Evolutionary conservation across 2,329 filamentous ascomycete species (phyloP).

Genomic region (Talaromyces sp.): DNA sequence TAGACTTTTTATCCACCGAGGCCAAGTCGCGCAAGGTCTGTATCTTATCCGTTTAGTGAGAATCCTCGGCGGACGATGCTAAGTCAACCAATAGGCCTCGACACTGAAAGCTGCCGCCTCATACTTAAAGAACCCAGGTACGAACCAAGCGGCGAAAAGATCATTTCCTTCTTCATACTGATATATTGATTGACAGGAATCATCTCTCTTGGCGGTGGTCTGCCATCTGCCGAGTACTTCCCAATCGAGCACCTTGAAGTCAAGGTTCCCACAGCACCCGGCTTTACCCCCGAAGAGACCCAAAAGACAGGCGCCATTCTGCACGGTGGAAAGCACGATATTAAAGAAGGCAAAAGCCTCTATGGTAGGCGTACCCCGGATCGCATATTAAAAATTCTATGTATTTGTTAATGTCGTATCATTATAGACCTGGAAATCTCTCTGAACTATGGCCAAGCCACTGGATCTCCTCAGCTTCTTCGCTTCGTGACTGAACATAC

Average conservation of each 20-base stretch:
- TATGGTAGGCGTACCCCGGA: constrained; percentile 43
- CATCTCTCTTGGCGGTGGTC: constrained; percentile 88
- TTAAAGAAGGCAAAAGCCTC: constrained; percentile 62
- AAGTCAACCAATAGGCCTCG: constrained; percentile 54
- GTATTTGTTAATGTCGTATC: background rate
- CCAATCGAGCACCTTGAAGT: constrained; percentile 80
- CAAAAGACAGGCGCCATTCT: constrained; percentile 62
- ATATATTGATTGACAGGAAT: constrained; percentile 52
- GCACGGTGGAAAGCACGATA: constrained; percentile 81
- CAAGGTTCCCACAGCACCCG: constrained; percentile 69
- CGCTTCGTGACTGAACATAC: constrained; percentile 94
- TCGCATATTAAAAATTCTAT: background rate
- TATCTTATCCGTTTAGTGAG: background rate
- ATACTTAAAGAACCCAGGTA: constrained; percentile 73
- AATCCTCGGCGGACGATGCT: background rate
- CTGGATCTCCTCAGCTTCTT: constrained; percentile 82
- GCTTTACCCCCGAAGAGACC: constrained; percentile 72
- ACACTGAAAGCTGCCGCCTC: constrained; percentile 82
- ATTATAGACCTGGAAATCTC: constrained; percentile 75
- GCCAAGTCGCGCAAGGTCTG: constrained; percentile 53
- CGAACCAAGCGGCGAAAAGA: background rate
- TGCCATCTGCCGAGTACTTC: constrained; percentile 88
- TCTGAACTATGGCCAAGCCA: constrained; percentile 90
- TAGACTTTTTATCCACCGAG: constrained; percentile 64
- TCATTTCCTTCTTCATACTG: background rate